phyloP scores from a whole-genome alignment of 2,329 filamentous ascomycete species.

The Hypoxylon sp. region DNA sequence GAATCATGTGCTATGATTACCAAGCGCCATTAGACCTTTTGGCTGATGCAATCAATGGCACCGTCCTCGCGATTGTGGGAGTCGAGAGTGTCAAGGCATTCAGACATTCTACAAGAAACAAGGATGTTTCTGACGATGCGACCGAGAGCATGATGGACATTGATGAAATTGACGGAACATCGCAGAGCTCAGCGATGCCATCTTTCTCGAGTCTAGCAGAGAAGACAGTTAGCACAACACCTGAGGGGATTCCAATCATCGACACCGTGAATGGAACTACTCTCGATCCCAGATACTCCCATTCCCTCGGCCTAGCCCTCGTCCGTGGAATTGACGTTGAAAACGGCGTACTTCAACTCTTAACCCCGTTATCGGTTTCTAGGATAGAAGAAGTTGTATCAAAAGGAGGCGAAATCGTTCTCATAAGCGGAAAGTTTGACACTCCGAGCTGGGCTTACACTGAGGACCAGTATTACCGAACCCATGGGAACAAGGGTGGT shows the following conservation, averaged over 20 bases:
- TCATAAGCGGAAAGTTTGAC: conserved; percentile 75
- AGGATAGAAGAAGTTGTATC: conserved; percentile 52
- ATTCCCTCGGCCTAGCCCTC: conserved; percentile 70
- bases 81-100: conserved; percentile 65
- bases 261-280: conserved; percentile 60
- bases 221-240: conserved; percentile 51
- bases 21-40: conserved; percentile 67
- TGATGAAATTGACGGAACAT: conserved; percentile 35
- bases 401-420: conserved; percentile 61
- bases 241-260: conserved; percentile 70
- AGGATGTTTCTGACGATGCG: conserved; percentile 24
- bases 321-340: conserved; percentile 72
- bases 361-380: conserved; percentile 65
- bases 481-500: conserved; percentile 34
- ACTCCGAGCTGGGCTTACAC: conserved; percentile 74
- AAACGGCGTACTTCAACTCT: conserved; percentile 65
- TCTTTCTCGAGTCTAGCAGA: conserved; percentile 27
- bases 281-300: conserved; percentile 67
- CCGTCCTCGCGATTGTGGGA: conserved; percentile 72
- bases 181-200: conserved; percentile 7
- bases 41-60: conserved; percentile 72
- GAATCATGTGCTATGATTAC: conserved; percentile 73
- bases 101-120: conserved; percentile 33
- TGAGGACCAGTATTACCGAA: conserved; percentile 63
- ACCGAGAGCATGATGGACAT: conserved; percentile 36